Percentiles rank a stretch among this genome's conserved stretches.
These are phyloP conservation scores for Closterium sp. DNA, from an alignment of 139 green algal genomes.

Conservation along the genomic window DNA sequence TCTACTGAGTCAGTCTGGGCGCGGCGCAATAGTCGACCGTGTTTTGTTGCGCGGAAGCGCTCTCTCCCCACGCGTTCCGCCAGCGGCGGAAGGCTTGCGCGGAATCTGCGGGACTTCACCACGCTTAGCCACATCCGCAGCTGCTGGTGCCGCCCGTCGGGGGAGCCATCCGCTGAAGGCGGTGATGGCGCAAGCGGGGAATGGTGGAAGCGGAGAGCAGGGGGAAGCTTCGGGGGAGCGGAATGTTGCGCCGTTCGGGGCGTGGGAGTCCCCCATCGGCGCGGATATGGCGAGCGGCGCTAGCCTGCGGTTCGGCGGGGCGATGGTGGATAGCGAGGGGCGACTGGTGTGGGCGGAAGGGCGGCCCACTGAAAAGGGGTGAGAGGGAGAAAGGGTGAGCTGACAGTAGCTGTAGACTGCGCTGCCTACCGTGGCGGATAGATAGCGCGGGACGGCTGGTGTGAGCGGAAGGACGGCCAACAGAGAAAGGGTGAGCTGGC, in stretches of 20 bases:
- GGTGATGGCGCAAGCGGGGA: neutral
- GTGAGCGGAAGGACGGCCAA: slow-evolving; percentile 58
- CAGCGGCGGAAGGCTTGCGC: neutral
- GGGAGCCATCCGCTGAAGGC: neutral
- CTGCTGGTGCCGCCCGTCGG: neutral
- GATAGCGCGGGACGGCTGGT: too few relatives aligned
- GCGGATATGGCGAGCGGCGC: slow-evolving; percentile 55
- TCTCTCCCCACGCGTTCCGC: neutral
- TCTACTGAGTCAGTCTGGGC: neutral
- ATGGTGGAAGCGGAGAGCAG: neutral
- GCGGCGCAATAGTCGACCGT: neutral
- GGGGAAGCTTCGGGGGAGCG: neutral
- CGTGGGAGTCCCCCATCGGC: slow-evolving; percentile 65
- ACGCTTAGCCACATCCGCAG: neutral
- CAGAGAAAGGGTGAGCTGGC: slow-evolving; percentile 57
- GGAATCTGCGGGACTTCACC: neutral
- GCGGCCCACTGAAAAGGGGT: slow-evolving; percentile 62
- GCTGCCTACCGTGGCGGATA: too few relatives aligned
- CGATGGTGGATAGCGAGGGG: slow-evolving; percentile 48
- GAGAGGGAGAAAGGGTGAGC: neutral
- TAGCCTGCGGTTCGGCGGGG: slow-evolving; percentile 52
- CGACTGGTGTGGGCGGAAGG: slow-evolving; percentile 65
- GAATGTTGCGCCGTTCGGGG: slow-evolving; percentile 26
- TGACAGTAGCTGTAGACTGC: too few relatives aligned
- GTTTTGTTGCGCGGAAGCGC: neutral